Evolutionary conservation across 495 filamentous ascomycete genomes (phyloP).

Genomic region (Trichoderma virens): DNA sequence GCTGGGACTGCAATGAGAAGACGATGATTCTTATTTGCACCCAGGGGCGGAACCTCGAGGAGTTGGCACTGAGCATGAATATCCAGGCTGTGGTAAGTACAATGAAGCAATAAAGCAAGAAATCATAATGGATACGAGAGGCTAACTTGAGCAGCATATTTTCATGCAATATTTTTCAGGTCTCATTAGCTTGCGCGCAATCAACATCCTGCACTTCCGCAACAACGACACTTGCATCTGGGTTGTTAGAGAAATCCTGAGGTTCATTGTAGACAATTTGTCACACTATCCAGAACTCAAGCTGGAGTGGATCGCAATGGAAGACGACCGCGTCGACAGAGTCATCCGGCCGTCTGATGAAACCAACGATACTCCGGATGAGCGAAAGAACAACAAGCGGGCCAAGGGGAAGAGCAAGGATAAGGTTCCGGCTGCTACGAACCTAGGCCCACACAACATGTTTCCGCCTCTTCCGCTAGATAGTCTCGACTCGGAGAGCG

Average conservation of each 20-base stretch:
- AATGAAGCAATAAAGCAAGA: not conserved
- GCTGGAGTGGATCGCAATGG: constrained; percentile 47
- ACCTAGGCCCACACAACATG: not conserved
- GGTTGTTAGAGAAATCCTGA: constrained; percentile 40
- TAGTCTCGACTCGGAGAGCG: constrained; percentile 26
- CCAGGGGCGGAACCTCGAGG: constrained; percentile 39
- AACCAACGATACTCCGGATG: constrained; percentile 21
- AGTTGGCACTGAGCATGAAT: constrained; percentile 46
- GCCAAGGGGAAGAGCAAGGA: constrained; percentile 23
- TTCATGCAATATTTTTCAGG: constrained; percentile 44
- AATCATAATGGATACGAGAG: constrained; percentile 4
- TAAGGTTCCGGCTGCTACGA: constrained; percentile 15
- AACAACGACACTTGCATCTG: constrained; percentile 42
- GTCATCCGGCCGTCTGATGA: constrained; percentile 26
- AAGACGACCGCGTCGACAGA: constrained; percentile 34
- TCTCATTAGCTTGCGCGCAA: constrained; percentile 39
- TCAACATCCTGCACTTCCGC: constrained; percentile 45
- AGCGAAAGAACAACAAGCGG: constrained; percentile 19
- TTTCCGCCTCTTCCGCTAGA: constrained; percentile 18
- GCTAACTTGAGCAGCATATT: constrained; percentile 31
- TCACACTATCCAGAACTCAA: constrained; percentile 41
- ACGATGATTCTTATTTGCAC: constrained; percentile 39
- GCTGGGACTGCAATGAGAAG: constrained; percentile 49
- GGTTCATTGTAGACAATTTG: constrained; percentile 46
- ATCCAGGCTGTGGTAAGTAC: constrained; percentile 42